Conservation (phyloP, 306 rosid genomes). For the cucumber (Cucumis sativus) region DNA sequence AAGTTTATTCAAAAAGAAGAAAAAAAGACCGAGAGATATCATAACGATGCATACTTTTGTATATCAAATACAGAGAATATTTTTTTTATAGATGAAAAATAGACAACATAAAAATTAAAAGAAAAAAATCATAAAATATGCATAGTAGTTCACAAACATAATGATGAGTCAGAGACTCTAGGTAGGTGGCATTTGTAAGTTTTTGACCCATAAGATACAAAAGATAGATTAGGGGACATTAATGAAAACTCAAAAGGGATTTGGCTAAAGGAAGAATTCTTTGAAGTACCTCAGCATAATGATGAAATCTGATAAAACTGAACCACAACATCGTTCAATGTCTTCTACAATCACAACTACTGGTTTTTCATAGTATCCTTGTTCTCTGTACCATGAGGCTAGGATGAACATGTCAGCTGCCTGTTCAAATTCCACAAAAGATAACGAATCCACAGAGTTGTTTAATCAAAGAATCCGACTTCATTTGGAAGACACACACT, state of each 20-base stretch:
- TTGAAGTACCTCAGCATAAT: slow-evolving; percentile 60
- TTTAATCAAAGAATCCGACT: neutral
- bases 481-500: neutral
- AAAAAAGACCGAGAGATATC: neutral
- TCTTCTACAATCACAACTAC: slow-evolving; percentile 66
- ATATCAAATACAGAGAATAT: neutral
- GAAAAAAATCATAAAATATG: neutral
- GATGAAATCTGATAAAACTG: slow-evolving; percentile 70
- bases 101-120: neutral
- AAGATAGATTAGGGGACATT: neutral
- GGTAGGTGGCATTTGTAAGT: neutral
- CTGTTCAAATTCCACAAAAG: slow-evolving; percentile 33
- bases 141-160: neutral
- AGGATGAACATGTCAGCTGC: slow-evolving; percentile 62
- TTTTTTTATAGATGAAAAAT: neutral
- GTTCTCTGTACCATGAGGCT: slow-evolving; percentile 91
- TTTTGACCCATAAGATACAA: neutral
- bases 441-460: neutral
- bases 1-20: no score
- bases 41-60: neutral
- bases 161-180: neutral
- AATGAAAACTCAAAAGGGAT: neutral
- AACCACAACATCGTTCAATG: slow-evolving; percentile 71
- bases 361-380: slow-evolving; percentile 47
- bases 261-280: neutral